Base-by-base conservation (phyloP, 2,329 filamentous ascomycete genomes). In the Clonostachys sp. region DNA sequence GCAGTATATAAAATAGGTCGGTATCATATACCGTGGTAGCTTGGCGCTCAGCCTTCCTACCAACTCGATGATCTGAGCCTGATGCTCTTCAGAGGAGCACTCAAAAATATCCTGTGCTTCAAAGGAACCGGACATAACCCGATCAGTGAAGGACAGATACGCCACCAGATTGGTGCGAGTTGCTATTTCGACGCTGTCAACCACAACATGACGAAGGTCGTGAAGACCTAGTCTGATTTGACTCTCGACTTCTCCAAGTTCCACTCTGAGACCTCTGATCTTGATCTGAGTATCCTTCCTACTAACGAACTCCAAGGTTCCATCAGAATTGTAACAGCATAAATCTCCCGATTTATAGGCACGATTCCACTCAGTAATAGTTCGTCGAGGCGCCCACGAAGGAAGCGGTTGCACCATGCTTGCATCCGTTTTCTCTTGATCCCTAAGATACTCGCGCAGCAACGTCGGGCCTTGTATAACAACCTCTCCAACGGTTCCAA, bases 401-500 rank as follows among this genome's bases (percentile, higher is more conserved):
- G 24, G 24, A 30, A 30, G 24, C 24, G 24, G 24, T 30, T 10
- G 24, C 24, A 30, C 24, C 24, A 43, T 5, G 14, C 18, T n/a
- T 45, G 46, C 33, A 49, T 61, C 48, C 64, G 71, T 63, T 3
- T 20, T 13, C 20, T 50, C 34, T 33, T 56, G 4, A 10, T 58
- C 52, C 46, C 72, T 71, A n/a, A 77, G 58, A 48, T 80, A 80
- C 34, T 74, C 73, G 36, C 68, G 61, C 17, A 70, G 72, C 13
- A 80, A 6, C 45, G 43, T 38, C n/a, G 43, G 43, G 5, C 43
- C 33, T 66, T 63, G 63, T 41, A 72, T 50, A 14, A 64, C 50
- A 17, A 66, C 51, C 50, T 67, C 64, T 4, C 60, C 60, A 10
- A 55, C 33, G 10, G 41, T 43, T 3, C 58, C 58, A 12, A 60